phyloP scores from a whole-genome alignment of 768 basidiomycete species.

The Lentinula guzmanii region DNA sequence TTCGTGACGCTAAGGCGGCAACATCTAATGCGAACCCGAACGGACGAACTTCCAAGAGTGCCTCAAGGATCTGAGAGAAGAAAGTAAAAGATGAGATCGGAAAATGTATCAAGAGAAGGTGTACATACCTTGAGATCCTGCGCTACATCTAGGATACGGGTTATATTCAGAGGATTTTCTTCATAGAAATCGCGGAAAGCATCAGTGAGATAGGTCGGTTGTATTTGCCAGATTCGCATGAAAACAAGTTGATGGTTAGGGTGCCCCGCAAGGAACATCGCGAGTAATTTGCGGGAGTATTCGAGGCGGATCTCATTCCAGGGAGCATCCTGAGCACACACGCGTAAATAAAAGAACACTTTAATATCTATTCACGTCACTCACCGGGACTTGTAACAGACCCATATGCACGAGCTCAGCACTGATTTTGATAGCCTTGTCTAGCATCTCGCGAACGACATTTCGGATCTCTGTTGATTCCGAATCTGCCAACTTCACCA shows the following conservation, averaged over 20 bases:
- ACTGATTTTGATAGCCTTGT: conserved; percentile 89
- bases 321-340: conserved; percentile 51
- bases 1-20: conserved; percentile 85
- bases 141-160: conserved; percentile 90
- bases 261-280: conserved; percentile 88
- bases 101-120: background rate
- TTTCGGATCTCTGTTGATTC: conserved; percentile 65
- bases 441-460: conserved; percentile 85
- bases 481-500: conserved; percentile 74
- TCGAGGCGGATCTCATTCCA: conserved; percentile 90
- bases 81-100: background rate
- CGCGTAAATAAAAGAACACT: conserved; percentile 9
- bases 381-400: conserved; percentile 80
- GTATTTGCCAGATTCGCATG: conserved; percentile 92
- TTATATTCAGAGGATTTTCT: conserved; percentile 89
- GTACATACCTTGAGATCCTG: conserved; percentile 82
- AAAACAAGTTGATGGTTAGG: conserved; percentile 96
- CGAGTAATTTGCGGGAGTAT: conserved; percentile 77
- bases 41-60: conserved; percentile 85
- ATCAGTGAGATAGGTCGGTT: conserved; percentile 78
- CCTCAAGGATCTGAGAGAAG: conserved; percentile 70
- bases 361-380: conserved; percentile 22
- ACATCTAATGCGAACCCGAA: conserved; percentile 91
- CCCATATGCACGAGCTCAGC: conserved; percentile 95
- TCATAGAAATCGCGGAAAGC: conserved; percentile 91